phyloP scores from a whole-genome alignment of 2,329 filamentous ascomycete species.

The Penicillium sp. region DNA sequence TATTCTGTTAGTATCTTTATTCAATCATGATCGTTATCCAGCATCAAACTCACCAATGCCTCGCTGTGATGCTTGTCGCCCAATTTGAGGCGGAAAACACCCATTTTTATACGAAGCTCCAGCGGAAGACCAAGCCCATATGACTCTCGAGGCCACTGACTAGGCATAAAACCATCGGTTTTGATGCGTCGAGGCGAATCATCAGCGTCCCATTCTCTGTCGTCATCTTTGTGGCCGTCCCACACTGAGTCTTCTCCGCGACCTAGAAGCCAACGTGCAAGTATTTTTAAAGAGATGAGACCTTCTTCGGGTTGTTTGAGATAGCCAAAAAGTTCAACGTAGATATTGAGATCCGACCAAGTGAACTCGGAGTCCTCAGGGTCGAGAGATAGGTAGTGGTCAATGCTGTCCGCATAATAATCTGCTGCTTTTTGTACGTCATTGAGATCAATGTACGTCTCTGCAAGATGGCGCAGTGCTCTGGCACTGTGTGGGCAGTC shows the following conservation, averaged over 20 bases:
- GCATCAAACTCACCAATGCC: slow-evolving; percentile 61
- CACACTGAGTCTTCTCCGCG: slow-evolving; percentile 73
- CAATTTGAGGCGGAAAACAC: slow-evolving; percentile 74
- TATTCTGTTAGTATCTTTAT: slow-evolving; percentile 5
- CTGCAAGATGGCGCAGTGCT: slow-evolving; percentile 57
- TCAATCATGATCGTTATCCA: slow-evolving; percentile 1
- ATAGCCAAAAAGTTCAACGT: slow-evolving; percentile 74
- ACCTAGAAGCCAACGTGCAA: slow-evolving; percentile 80
- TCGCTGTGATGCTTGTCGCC: slow-evolving; percentile 64
- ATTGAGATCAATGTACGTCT: slow-evolving; percentile 55
- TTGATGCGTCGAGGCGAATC: slow-evolving; percentile 65
- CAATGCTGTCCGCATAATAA: slow-evolving; percentile 55
- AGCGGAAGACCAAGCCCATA: slow-evolving; percentile 76
- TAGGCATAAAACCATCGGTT: slow-evolving; percentile 61
- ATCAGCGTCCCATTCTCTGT: slow-evolving; percentile 83
- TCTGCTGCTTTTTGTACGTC: slow-evolving; percentile 51
- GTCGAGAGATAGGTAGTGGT: slow-evolving; percentile 48
- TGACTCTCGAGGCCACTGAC: slow-evolving; percentile 52
- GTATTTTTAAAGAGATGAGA: slow-evolving; percentile 65
- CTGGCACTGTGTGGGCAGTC: slow-evolving; percentile 55
- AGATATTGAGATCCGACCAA: slow-evolving; percentile 86
- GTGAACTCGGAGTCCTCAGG: slow-evolving; percentile 50
- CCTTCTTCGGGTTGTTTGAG: slow-evolving; percentile 64
- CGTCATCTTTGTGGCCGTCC: slow-evolving; percentile 70
- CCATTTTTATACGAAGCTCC: slow-evolving; percentile 81